These are phyloP conservation scores for Penicillium sp. DNA, from an alignment of 2,329 filamentous ascomycete species.

Conservation along the genomic window DNA sequence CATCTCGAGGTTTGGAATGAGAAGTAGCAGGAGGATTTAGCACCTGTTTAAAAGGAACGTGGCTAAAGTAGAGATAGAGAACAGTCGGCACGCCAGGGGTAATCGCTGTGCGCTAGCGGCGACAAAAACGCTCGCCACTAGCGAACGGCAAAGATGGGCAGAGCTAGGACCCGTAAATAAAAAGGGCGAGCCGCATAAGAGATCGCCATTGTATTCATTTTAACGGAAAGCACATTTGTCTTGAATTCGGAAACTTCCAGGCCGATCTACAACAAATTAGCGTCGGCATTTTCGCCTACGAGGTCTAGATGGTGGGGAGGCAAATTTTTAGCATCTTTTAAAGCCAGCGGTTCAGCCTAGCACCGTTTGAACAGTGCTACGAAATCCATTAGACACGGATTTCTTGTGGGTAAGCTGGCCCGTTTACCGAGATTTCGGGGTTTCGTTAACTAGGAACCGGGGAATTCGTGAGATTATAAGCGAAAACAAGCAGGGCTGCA, in stretches of 20 bases:
- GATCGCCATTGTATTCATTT: background rate
- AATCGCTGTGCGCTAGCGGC: background rate
- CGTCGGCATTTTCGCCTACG: background rate
- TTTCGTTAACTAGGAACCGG: no score
- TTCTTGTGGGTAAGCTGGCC: no score
- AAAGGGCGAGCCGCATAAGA: background rate
- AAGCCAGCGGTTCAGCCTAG: no score
- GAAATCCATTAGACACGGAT: no score
- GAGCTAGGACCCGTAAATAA: background rate
- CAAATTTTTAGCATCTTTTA: no score
- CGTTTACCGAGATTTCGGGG: no score
- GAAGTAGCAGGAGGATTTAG: background rate
- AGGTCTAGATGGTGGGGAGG: background rate
- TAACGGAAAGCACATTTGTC: background rate
- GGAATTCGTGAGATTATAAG: no score
- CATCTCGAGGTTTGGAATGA: background rate
- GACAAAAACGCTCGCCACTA: background rate
- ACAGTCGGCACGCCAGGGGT: background rate
- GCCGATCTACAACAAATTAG: background rate
- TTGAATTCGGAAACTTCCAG: background rate
- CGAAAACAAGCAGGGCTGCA: no score
- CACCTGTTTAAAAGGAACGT: background rate
- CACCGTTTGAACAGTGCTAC: no score
- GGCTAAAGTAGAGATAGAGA: background rate
- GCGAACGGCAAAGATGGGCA: background rate